Evolutionary conservation across 2,329 filamentous ascomycete species (phyloP).

Genomic region (Metarhizium humberi): DNA sequence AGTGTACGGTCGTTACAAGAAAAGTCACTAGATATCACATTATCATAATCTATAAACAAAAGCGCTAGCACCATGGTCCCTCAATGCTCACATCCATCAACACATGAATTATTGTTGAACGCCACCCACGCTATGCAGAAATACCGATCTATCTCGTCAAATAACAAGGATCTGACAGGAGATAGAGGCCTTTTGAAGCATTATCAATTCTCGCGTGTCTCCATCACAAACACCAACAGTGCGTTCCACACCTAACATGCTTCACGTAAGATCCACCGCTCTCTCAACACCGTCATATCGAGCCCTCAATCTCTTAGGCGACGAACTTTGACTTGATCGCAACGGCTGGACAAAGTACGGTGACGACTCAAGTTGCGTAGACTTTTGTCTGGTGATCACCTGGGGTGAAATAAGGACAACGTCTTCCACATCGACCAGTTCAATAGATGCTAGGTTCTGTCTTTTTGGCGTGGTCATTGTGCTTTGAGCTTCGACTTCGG

Average conservation of each 20-base stretch:
- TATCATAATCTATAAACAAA: background rate
- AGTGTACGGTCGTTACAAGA: too few relatives aligned
- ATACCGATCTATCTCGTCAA: background rate
- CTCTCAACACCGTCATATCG: slow-evolving; percentile 24
- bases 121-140: slow-evolving; percentile 10
- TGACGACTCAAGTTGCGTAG: background rate
- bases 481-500: slow-evolving; percentile 2
- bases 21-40: background rate
- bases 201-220: background rate
- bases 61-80: too few relatives aligned
- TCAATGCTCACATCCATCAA: background rate
- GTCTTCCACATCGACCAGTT: slow-evolving; percentile 3
- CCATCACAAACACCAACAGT: background rate
- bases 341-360: slow-evolving; percentile 5
- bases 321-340: slow-evolving; percentile 3
- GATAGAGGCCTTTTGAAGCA: background rate
- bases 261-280: slow-evolving; percentile 10
- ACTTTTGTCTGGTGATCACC: background rate
- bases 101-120: background rate
- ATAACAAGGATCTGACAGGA: background rate
- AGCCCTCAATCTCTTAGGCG: background rate
- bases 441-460: background rate
- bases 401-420: background rate
- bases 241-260: background rate
- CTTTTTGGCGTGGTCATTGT: background rate